Base-by-base conservation (phyloP, 2,329 filamentous ascomycete species). In the Hymenoscyphus repandus region DNA sequence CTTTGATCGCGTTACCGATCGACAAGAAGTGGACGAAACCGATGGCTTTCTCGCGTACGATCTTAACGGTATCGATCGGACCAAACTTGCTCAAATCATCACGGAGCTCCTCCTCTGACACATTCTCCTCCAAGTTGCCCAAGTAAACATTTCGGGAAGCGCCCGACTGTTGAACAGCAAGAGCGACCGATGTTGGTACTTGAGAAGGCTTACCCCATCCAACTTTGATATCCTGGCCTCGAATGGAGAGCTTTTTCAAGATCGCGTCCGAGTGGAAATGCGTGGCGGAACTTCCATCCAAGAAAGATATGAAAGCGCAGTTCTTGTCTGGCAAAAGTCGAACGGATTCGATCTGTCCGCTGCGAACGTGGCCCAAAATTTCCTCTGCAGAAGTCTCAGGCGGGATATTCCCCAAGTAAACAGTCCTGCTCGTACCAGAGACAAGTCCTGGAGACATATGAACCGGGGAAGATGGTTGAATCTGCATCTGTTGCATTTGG, bases 241-340 rank as follows among this genome's bases (percentile, higher is more conserved):
- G 91, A 75, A 99, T 95, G 64, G 91, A 91, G 68, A 99, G 82
- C 79, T 97, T 99, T 79, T 99, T 99, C 80, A 99, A 81, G 72
- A 99, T 99, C 61, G 93, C 93, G 77, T 99, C 93, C 17, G 93
- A 99, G 76, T 99, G 93, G 74, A 99, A 99, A 69, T 99, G 93
- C 18, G 92, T 97, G 50, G 93, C 93, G 30, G 93, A 96, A 74
- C 91, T 96, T 64, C 91, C 90, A 66, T 99, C 93, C 59, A 99
- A 78, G 76, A 99, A 99, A 6, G 93, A 99, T 68, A 99, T 97
- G 77, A 99, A 99, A 52, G 93, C 93, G 67, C 93, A 99, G 78
- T 97, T 99, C 88, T 97, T 99, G 73, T 99, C 93, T 20, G 92
- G 90, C 49, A 99, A 78, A 58, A 99, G 80, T 62, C 93, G 87